Evolutionary conservation across 106 monocot genomes (phyloP), one percentile per base, ranked within the genome.

Genomic region (Acanthochlamys bracteata): DNA sequence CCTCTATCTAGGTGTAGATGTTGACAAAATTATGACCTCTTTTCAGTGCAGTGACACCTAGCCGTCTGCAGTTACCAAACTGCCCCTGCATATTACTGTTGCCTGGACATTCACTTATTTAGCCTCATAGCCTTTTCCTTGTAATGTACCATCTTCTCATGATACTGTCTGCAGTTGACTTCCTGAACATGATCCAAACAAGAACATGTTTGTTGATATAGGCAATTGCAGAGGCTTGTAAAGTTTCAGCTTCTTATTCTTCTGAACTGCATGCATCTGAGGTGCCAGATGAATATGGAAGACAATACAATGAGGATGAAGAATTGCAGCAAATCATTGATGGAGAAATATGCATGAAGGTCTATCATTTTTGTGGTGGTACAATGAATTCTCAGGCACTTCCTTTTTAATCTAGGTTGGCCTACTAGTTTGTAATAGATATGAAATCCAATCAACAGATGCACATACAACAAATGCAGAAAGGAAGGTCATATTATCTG

Each of bases 161-260:
- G 43, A 9, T 45, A 9, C 43, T 45, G 43, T 45, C 43, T 45
- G 43, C 43, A 45, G 13, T 45, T 45, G 13, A 13, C 43, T 45
- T 7, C 43, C 7, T 7, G 7, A 45, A 9, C 13, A 13, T 45
- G n/a, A 54, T 60, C 16, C 33, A 33, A 39, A 60, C 39, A 14
- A 33, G 25, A 33, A 16, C 60, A 24, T 61, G 40, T 55, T 71
- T 61, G 43, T 11, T 45, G 43, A 45, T 13, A 24, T 75, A 95
- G 98, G 92, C 88, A 71, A 80, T 98, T 81, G 92, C 83, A 64
- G 88, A 92, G 75, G 79, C 79, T 14, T 92, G 85, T 69, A 83
- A 76, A 76, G 78, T 86, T 69, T 70, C 76, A 68, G 68, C 66
- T 60, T 66, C 67, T 4, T 69, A 63, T 55, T 65, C 49, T 49